phyloP scores from a whole-genome alignment of 225 moss, liverwort and hornwort species.

The Physcomitrium patens region DNA sequence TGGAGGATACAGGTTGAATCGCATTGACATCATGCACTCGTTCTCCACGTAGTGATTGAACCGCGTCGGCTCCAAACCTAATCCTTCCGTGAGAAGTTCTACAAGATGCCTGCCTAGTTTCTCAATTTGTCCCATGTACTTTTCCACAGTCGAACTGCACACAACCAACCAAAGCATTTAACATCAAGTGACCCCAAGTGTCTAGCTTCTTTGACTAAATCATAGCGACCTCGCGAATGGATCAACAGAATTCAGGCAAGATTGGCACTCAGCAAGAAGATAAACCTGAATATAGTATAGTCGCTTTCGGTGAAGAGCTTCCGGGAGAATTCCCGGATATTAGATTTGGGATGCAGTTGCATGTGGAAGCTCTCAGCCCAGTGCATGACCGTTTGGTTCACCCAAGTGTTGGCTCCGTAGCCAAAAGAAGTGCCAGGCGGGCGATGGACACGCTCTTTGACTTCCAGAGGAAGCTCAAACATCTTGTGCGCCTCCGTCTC shows the following conservation, averaged over 20 bases:
- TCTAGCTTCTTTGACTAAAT: too few species aligned
- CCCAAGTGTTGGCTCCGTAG: constrained; percentile 67
- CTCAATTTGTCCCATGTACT: constrained; percentile 63
- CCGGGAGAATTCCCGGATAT: constrained; percentile 53
- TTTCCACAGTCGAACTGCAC: constrained; percentile 57
- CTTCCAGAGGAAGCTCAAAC: constrained; percentile 66
- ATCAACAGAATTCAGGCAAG: too few species aligned
- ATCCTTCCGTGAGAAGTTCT: constrained; percentile 56
- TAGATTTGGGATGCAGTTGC: constrained; percentile 61
- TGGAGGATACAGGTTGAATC: constrained; percentile 62
- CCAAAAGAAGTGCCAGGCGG: constrained; percentile 57
- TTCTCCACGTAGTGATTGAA: constrained; percentile 57
- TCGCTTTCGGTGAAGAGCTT: constrained; percentile 59
- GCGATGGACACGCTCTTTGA: constrained; percentile 60
- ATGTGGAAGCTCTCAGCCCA: constrained; percentile 74
- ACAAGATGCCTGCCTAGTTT: constrained; percentile 46
- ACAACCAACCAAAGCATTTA: neutral
- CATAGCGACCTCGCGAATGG: too few species aligned
- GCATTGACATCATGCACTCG: constrained; percentile 65
- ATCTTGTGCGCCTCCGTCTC: constrained; percentile 58
- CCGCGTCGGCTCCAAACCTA: constrained; percentile 49
- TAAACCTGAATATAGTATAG: constrained; percentile 54
- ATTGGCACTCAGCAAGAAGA: too few species aligned
- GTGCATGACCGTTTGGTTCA: constrained; percentile 63
- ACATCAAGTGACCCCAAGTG: too few species aligned